Conservation (phyloP, 805 yeast genomes). For the Wickerhamiella shivajii region DNA sequence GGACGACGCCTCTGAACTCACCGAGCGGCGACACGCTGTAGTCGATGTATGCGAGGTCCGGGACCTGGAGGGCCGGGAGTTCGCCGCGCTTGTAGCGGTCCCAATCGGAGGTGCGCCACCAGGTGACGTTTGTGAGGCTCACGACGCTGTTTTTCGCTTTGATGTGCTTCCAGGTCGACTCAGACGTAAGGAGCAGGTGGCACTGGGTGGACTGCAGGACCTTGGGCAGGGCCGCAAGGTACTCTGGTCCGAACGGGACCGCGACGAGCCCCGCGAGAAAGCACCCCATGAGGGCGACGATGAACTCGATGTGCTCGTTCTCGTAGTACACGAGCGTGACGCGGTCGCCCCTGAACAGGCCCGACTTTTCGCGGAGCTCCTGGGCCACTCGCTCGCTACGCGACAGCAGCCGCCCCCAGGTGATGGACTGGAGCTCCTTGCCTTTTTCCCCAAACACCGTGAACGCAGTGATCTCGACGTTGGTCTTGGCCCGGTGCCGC, state of each 20-base stretch:
- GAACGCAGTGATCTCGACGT: constrained; percentile 56
- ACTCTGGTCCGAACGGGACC: constrained; percentile 71
- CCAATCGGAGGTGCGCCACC: constrained; percentile 79
- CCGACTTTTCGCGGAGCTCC: constrained; percentile 57
- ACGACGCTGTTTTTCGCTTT: constrained; percentile 42
- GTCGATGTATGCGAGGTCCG: constrained; percentile 87
- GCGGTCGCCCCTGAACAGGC: constrained; percentile 66
- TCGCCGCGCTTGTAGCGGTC: constrained; percentile 52
- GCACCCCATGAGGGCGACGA: constrained; percentile 78
- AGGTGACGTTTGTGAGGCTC: constrained; percentile 62
- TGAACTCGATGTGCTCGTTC: constrained; percentile 70
- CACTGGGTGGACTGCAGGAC: constrained; percentile 46
- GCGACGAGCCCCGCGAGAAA: constrained; percentile 89
- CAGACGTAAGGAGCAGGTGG: constrained; percentile 68
- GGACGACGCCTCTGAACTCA: constrained; percentile 81
- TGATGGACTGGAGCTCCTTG: constrained; percentile 56
- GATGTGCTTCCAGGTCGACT: constrained; percentile 56
- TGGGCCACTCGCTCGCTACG: constrained; percentile 81
- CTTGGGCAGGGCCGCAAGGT: constrained; percentile 9
- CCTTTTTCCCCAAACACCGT: constrained; percentile 63
- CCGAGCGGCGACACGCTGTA: constrained; percentile 84
- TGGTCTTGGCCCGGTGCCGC: constrained; percentile 53
- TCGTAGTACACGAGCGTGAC: constrained; percentile 75
- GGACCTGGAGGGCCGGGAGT: constrained; percentile 52
- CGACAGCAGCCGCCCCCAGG: constrained; percentile 81